Base-by-base conservation (phyloP, 305 asterid genomes). In the Solanum hybrid region DNA sequence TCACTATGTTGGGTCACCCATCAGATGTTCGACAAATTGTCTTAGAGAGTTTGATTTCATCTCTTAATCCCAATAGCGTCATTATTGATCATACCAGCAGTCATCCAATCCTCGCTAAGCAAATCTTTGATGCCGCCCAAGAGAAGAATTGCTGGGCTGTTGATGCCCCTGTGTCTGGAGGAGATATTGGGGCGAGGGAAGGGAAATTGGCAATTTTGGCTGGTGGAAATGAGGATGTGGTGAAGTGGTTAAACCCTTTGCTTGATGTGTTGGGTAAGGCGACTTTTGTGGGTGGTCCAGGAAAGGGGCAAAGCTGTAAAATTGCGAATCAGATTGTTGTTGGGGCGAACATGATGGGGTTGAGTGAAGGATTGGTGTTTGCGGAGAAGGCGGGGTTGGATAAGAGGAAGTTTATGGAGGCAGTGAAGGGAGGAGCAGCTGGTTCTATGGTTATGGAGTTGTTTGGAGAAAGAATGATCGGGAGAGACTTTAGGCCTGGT, bases 111-210 rank as follows among this genome's bases (percentile, higher is more conserved):
- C 95, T 96, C 0, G 99, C 98, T n/a, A 85, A 88, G 82, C 88
- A 88, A 78, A 95, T 96, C 42, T 81, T 90, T 91, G 36, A 78
- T 15, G 88, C 95, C 35, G 96, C 98, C 60, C 90, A 89, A 26
- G 92, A 91, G 89, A 94, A 64, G 80, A 71, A 69, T 73, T 95
- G 96, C 51, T 88, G 93, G 79, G 90, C 97, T 15, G 79, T 97
- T 35, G 98, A 97, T 29, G 98, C 98, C 66, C 99, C 99, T 2
- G 98, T 96, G 1, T 97, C 99, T 13, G 99, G 98, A 3, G 98
- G 98, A 6, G 99, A 97, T 38, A 75, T 92, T 2, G 98, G 99
- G 31, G 99, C 99, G 5, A 91, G 91, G 75, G 94, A 92, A 3
- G 99, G 99, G 13, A 95, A 91, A 27, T 80, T 97, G 89, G 96